Conservation (phyloP, 2,329 filamentous ascomycete genomes). For the Trichoderma citrinoviride region DNA sequence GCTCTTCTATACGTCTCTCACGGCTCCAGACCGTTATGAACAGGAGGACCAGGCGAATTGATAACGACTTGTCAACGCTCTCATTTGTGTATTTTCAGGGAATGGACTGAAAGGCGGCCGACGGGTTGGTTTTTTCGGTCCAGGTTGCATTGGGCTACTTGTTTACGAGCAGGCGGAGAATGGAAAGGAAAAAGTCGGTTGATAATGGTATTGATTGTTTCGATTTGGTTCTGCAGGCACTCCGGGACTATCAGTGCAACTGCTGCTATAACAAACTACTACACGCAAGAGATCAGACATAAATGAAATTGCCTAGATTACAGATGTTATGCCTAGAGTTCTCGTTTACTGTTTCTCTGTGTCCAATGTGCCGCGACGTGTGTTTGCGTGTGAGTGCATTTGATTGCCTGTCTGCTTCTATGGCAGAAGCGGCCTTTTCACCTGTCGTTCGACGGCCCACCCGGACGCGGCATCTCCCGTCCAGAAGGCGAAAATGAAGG, state of each 20-base stretch:
- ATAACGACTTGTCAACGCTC: conserved; percentile 19
- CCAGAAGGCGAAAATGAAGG: neutral
- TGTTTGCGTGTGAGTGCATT: conserved; percentile 16
- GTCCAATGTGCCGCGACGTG: neutral
- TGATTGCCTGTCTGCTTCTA: conserved; percentile 6
- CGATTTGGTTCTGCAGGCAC: conserved; percentile 1
- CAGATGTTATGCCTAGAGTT: conserved; percentile 1
- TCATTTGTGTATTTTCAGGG: conserved; percentile 14
- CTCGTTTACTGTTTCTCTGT: neutral
- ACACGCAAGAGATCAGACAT: conserved; percentile 19
- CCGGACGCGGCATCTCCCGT: neutral
- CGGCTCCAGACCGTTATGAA: conserved; percentile 21
- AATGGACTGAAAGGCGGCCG: conserved; percentile 20
- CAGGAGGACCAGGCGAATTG: conserved; percentile 15
- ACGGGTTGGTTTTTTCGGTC: conserved; percentile 14
- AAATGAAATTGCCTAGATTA: conserved; percentile 21
- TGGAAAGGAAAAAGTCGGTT: conserved; percentile 18
- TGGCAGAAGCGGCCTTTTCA: conserved; percentile 3
- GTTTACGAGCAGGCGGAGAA: conserved; percentile 12
- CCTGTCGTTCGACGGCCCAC: neutral
- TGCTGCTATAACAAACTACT: neutral
- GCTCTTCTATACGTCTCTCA: conserved; percentile 11
- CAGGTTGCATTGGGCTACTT: conserved; percentile 17
- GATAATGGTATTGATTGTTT: conserved; percentile 17
- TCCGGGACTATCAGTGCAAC: neutral